Evolutionary conservation across 371 early-diverging fungal species (phyloP), one percentile per base, ranked within the genome.

Genomic region (Syncephalastrum monosporum): DNA sequence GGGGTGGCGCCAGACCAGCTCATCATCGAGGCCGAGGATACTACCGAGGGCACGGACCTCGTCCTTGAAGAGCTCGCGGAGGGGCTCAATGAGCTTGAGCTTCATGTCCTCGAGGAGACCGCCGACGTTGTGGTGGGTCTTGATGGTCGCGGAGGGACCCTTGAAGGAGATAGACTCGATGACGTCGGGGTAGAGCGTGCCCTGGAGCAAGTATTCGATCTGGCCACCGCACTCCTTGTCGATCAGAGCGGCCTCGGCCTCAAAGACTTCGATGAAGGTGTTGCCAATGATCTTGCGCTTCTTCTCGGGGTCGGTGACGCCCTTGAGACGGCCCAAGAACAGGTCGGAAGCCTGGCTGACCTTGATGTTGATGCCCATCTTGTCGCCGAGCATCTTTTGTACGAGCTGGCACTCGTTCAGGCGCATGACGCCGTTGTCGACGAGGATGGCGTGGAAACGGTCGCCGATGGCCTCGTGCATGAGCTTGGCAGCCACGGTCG

Each of bases 121-220:
- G 64, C 98, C 98, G 50, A 98, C 98, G 68, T 98, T 98, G 83
- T 98, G 98, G 73, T 98, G 98, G 24, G 98, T 94, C 86, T 98
- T 98, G 82, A 98, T 98, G 62, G 96, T 96, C 19, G 96, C 98
- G 64, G 86, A 86, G 45, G 98, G 98, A 8, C 98, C 98, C 90
- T 98, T 98, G 91, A 96, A 98, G 21, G 95, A 94, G 65, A 98
- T 92, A 56, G 90, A 89, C 82, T 98, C 98, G 65, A 98, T 98
- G 53, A 98, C 98, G 80, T 98, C 98, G 50, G 98, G 98, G 75
- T 96, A 98, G 53, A 98, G 82, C 15, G 98, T 98, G 57, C 98
- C 98, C 80, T 96, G 98, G 57, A 98, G 80, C 67, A 98, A 81
- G 72, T 87, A 98, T 75, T 96, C 93, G 57, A 96, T 88, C 56